Base-by-base conservation (phyloP, 176 grass and related monocot genomes). In the Pharus latifolius region DNA sequence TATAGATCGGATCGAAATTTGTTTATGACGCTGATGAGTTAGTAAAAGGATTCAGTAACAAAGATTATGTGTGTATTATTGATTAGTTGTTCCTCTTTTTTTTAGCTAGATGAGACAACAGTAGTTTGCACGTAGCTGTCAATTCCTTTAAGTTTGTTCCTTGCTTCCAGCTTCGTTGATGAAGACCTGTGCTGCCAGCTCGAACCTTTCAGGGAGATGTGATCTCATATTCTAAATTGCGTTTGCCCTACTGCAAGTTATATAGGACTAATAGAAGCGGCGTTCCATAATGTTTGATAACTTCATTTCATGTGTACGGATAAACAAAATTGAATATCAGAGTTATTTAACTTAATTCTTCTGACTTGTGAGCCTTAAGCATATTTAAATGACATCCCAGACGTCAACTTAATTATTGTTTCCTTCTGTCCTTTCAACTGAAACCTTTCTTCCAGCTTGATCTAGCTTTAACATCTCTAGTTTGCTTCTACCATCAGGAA, bases 111-210 rank as follows among this genome's bases (percentile, higher is more conserved):
- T 76, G 64, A 55, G 71, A 14, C 31, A 2, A 3, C 13, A 4
- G 64, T 69, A 45, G 64, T 78, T 78, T 60, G 28, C 51, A 46
- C n/a, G n/a, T n/a, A n/a, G n/a, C n/a, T 38, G 38, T 67, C 6
- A 23, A 49, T 45, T 78, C 26, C 27, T 67, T 33, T 33, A n/a
- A 28, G 24, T 41, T 29, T 74, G 12, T 26, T 23, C 1, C 5
- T n/a, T 38, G 73, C 29, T 63, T 56, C 65, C 8, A 14, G 56
- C 43, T 28, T 33, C 35, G 46, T 35, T 46, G 47, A 22, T 47
- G 28, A 37, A 0, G 29, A 63, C 24, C 55, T 83, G 38, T 55
- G 35, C 35, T 38, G 9, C 35, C 8, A 5, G 35, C 8, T 38
- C 8, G 9, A 38, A n/a, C n/a, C n/a, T n/a, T n/a, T n/a, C n/a